Percentiles rank a stretch among this genome's conserved stretches.
These are phyloP conservation scores for Tylopilus cervinicoccineus DNA, from an alignment of 768 basidiomycete species.

Conservation along the genomic window DNA sequence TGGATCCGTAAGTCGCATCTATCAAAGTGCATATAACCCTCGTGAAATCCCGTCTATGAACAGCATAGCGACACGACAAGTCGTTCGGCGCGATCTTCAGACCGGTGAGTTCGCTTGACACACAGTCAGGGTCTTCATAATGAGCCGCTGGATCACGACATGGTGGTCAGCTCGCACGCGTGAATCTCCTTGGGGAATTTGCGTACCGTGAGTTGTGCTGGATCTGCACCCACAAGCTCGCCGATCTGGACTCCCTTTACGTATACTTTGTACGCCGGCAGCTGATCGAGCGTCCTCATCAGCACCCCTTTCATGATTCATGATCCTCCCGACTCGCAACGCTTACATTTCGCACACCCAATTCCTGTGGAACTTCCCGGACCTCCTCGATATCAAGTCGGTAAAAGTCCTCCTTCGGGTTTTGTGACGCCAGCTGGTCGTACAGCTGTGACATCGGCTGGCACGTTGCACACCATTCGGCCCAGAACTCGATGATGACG, in stretches of 20 bases:
- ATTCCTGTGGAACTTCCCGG: slow-evolving; percentile 21
- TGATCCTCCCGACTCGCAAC: slow-evolving; percentile 7
- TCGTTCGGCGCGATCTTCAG: slow-evolving; percentile 7
- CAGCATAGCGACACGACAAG: slow-evolving; percentile 8
- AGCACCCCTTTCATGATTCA: slow-evolving; percentile 15
- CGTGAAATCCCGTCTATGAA: slow-evolving; percentile 20
- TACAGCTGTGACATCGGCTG: slow-evolving; percentile 18
- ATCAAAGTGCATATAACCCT: slow-evolving; percentile 9
- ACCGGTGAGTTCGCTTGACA: slow-evolving; percentile 6
- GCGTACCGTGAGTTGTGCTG: slow-evolving; percentile 21
- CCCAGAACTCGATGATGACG: slow-evolving; percentile 31
- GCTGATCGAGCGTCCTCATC: slow-evolving; percentile 15
- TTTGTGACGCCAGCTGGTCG: slow-evolving; percentile 25
- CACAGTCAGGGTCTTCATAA: slow-evolving; percentile 27
- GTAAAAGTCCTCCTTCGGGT: slow-evolving; percentile 26
- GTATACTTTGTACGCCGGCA: slow-evolving; percentile 30
- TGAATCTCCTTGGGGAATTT: slow-evolving; percentile 3
- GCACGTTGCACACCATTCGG: slow-evolving; percentile 29
- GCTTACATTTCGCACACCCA: slow-evolving; percentile 25
- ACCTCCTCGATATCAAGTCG: slow-evolving; percentile 30
- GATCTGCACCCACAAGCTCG: slow-evolving; percentile 28
- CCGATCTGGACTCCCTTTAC: slow-evolving; percentile 29
- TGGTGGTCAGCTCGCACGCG: slow-evolving; percentile 16
- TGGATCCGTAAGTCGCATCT: slow-evolving; percentile 19
- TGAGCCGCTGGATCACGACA: slow-evolving; percentile 23